These are phyloP conservation scores for Hydnomerulius pinastri DNA, from an alignment of 768 basidiomycete species.

Conservation along the genomic window DNA sequence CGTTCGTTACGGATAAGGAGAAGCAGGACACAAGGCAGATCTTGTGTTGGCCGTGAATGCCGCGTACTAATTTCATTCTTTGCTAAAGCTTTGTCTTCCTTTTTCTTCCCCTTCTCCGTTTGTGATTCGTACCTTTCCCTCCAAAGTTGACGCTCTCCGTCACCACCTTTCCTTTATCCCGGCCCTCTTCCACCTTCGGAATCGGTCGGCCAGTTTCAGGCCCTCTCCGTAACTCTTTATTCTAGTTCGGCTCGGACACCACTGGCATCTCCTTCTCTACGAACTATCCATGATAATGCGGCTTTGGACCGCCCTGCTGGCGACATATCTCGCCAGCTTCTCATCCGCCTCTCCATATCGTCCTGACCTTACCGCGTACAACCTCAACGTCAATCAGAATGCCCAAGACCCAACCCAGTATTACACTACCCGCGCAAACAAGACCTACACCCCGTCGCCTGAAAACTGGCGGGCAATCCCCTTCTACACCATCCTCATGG, in stretches of 20 bases:
- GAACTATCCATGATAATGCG: constrained; percentile 39
- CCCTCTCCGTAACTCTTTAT: background rate
- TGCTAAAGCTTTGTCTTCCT: too few species aligned
- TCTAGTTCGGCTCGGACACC: background rate
- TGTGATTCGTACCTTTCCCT: too few species aligned
- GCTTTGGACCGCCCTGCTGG: constrained; percentile 41
- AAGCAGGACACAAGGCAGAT: too few species aligned
- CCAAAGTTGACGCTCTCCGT: too few species aligned
- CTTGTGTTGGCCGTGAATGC: too few species aligned
- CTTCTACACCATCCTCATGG: constrained; percentile 79
- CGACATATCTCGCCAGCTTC: constrained; percentile 33
- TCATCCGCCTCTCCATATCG: constrained; percentile 67
- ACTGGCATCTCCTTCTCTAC: background rate
- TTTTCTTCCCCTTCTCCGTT: too few species aligned
- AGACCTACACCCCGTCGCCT: constrained; percentile 77
- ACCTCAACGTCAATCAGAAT: constrained; percentile 76
- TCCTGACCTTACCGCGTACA: constrained; percentile 67
- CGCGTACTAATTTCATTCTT: too few species aligned
- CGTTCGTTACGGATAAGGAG: too few species aligned
- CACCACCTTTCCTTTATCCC: too few species aligned
- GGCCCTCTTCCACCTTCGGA: too few species aligned
- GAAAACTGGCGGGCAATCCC: constrained; percentile 84
- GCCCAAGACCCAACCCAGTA: constrained; percentile 71
- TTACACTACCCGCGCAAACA: constrained; percentile 56
- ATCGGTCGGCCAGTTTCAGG: too few species aligned